Evolutionary conservation across 257 asterid genomes (phyloP).

Genomic region (Nicotiana knightiana): DNA sequence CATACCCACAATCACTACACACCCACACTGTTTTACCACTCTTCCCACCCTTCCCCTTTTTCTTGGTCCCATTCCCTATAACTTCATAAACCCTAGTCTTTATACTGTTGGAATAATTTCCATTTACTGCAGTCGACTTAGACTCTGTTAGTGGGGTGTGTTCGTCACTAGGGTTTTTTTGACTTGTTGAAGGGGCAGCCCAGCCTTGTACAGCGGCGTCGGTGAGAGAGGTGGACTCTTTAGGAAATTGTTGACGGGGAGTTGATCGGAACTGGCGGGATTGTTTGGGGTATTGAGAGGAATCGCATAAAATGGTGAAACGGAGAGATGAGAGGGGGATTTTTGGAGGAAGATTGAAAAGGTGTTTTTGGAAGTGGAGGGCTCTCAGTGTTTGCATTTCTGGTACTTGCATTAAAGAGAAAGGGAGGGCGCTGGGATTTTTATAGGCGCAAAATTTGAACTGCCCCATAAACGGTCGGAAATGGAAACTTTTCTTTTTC

Average conservation of each 20-base stretch:
- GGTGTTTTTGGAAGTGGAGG: constrained; percentile 35
- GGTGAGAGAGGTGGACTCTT: constrained; percentile 25
- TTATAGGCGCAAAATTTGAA: constrained; percentile 1
- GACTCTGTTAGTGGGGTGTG: constrained; percentile 6
- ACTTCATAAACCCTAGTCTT: constrained; percentile 43
- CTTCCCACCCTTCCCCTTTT: constrained; percentile 41
- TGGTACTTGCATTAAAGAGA: constrained; percentile 28
- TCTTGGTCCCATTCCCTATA: constrained; percentile 34
- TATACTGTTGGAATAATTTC: neutral
- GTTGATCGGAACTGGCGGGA: constrained; percentile 35
- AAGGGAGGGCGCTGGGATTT: neutral
- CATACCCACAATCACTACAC: constrained; percentile 71
- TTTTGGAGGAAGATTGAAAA: constrained; percentile 15
- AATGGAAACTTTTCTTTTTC: too few species aligned
- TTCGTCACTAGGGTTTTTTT: neutral
- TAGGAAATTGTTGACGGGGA: constrained; percentile 21
- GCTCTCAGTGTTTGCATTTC: constrained; percentile 51
- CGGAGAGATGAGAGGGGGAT: constrained; percentile 16
- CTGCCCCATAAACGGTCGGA: neutral
- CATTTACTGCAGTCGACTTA: constrained; percentile 10
- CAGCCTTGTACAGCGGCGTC: constrained; percentile 19
- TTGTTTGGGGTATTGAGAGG: constrained; percentile 21
- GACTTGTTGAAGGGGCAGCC: neutral
- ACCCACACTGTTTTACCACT: constrained; percentile 57
- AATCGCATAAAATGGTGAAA: constrained; percentile 12